Evolutionary conservation across 768 basidiomycete genomes (phyloP), one percentile per base, ranked within the genome.

Genomic region (Amanita polypyramis): DNA sequence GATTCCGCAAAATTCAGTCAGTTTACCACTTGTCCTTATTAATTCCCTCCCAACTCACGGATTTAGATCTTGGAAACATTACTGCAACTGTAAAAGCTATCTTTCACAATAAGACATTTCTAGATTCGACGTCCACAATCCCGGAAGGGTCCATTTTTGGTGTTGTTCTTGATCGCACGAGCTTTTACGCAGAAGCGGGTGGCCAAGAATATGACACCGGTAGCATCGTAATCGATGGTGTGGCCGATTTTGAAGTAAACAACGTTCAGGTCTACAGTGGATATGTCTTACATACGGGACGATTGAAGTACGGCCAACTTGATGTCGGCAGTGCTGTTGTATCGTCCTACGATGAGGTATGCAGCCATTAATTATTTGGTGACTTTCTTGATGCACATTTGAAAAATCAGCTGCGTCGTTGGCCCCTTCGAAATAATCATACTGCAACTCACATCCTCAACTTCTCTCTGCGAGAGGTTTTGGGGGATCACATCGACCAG

Each of bases 361-460:
- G 63, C 35, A 12, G 42, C 27, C 25, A 33, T 17, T 41, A 15
- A 25, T 44, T 51, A 9, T 30, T 38, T 25, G 6, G 45, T 15
- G 37, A 2, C 44, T 14, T 6, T 46, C 34, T 15, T 20, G 20
- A 47, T 42, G 41, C 50, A 56, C 25, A 34, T 29, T 32, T 40
- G 6, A 14, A 36, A n/a, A 27, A 9, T 6, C 51, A 91, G 86
- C 77, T 89, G 30, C 89, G 96, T 32, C 79, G 96, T 43, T 93
- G 91, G 87, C 94, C 95, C 0, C 69, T 99, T 43, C 82, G 94
- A 45, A 98, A 92, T 66, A 99, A 99, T 60, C 96, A 99, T 68
- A 98, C 96, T 21, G 96, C 85, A 17, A 99, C 96, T 0, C 96
- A 99, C 62, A 96, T 99, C 56, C 85, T 99, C 56, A 99, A 99